phyloP scores from a whole-genome alignment of 208 protist genomes.

The Leishmania tarentolae region DNA sequence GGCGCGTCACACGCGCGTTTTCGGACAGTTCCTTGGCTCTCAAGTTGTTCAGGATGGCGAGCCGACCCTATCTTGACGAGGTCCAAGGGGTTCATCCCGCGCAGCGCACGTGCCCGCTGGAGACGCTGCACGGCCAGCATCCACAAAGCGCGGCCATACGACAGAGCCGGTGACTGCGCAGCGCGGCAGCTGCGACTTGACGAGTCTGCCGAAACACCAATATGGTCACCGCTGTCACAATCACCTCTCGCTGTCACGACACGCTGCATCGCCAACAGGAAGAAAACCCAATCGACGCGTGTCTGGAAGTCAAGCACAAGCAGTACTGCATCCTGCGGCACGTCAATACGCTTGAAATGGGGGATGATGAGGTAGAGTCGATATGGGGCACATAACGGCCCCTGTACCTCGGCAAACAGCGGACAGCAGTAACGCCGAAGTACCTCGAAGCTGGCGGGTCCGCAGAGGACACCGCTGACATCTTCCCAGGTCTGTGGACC shows the following conservation, averaged over 20 bases:
- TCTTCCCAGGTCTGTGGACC: constrained; percentile 46
- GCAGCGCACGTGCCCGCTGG: constrained; percentile 34
- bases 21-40: background rate
- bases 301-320: constrained; percentile 70
- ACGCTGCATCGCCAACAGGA: constrained; percentile 41
- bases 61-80: background rate
- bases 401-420: constrained; percentile 43
- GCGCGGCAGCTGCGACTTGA: background rate
- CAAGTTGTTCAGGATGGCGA: background rate
- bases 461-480: constrained; percentile 54
- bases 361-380: constrained; percentile 56
- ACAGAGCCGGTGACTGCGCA: constrained; percentile 17
- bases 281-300: constrained; percentile 53
- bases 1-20: background rate
- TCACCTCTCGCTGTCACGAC: background rate
- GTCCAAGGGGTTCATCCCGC: constrained; percentile 45
- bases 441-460: constrained; percentile 48
- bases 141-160: constrained; percentile 80
- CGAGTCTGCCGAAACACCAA: background rate
- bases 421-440: constrained; percentile 59
- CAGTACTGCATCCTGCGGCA: constrained; percentile 41
- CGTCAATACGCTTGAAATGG: constrained; percentile 31
- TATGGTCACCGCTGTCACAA: background rate
- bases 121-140: constrained; percentile 62
- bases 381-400: constrained; percentile 32